Base-by-base conservation (phyloP, 176 grass and related monocot species). In the Alloteropsis semialata region DNA sequence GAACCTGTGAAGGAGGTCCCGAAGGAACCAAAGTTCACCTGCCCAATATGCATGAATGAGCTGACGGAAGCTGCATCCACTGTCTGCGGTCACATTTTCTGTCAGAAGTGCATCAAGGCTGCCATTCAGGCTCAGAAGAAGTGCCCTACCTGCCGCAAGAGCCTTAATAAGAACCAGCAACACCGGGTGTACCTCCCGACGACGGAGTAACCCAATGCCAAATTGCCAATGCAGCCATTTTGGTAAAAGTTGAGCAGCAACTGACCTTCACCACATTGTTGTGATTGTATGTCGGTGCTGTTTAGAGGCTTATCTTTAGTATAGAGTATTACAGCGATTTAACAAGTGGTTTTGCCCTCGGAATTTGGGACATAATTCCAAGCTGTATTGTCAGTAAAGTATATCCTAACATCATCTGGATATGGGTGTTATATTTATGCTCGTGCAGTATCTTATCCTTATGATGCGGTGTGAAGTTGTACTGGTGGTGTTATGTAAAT, bases 71-170 rank as follows among this genome's bases (percentile, higher is more conserved):
- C 97, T 3, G 90, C 97, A 2, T 96, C 97, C 29, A 99, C 97
- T 30, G 78, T 76, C 44, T 99, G 97, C 4, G 97, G 97, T 27
- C 97, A 99, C 85, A 94, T 99, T 80, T 99, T 96, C 81, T 99
- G 97, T 72, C 65, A 85, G 30, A 54, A 49, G 30, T 99, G 97
- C 78, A 99, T 99, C 64, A 87, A 67, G 58, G 34, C 83, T 12
- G 65, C 89, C 48, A 87, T 99, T 60, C 28, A 81, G 77, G 83
- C 33, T 46, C 86, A 89, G 41, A 96, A 99, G 80, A 94, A 90
- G 45, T 99, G 97, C 86, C 97, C 97, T 34, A 94, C 91, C 55
- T 99, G 97, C 82, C 79, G 91, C 33, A 88, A 29, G 85, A 91
- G 81, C 62, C 89, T 99, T 28, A 57, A 3, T 37, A 63, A 62